These are phyloP conservation scores for Ambrosiella cleistominuta DNA, from an alignment of 2,329 filamentous ascomycete species.

Conservation along the genomic window DNA sequence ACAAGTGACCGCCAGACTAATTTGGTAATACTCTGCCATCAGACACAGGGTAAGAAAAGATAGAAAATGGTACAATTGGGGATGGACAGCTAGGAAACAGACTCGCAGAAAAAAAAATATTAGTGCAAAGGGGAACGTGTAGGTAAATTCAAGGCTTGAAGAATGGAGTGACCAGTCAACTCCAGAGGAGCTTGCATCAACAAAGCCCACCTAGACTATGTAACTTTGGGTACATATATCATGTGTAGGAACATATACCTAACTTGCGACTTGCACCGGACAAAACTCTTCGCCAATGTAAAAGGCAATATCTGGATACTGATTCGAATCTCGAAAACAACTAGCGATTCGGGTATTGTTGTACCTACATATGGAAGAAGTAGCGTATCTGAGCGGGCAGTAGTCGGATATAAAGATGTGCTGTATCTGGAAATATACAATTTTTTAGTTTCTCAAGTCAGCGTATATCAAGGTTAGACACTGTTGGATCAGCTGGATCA, in stretches of 20 bases:
- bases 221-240: neutral
- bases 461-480: neutral
- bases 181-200: neutral
- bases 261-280: too few relatives aligned
- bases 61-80: neutral
- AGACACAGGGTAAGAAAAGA: neutral
- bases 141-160: neutral
- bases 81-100: neutral
- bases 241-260: neutral
- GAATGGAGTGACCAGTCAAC: neutral
- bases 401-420: neutral
- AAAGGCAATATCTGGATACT: neutral
- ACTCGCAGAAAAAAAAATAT: neutral
- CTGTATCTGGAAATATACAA: neutral
- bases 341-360: neutral
- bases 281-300: neutral
- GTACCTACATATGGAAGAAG: constrained; percentile 1
- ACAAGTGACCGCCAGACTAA: neutral
- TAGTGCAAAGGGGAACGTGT: neutral
- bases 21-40: neutral
- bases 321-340: neutral
- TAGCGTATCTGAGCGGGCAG: neutral
- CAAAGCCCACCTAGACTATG: neutral
- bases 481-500: neutral
- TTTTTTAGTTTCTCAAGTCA: neutral